Evolutionary conservation across 2,329 filamentous ascomycete genomes (phyloP), one percentile per base, ranked within the genome.

Genomic region (Aspergillus sp.): DNA sequence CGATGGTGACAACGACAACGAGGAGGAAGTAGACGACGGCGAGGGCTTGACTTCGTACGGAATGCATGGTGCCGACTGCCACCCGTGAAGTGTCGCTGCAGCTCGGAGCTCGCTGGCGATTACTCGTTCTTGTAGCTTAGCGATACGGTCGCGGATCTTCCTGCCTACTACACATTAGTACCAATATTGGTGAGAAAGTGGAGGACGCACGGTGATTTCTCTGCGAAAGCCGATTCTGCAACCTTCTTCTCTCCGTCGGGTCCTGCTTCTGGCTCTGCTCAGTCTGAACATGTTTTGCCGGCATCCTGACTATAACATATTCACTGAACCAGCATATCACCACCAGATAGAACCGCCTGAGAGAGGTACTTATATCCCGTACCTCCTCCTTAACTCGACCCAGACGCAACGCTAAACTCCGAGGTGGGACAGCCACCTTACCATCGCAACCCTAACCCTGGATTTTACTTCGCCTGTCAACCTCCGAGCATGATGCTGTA

Each of bases 41-140:
- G 65, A 57, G 4, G 67, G 57, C 0, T 62, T 53, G 4, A 67
- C 62, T 34, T 67, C 51, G 5, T 60, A 63, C 4, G 64, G 52
- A 17, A 60, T 60, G 19, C 53, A 41, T 67, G 70, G 25, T 6
- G 53, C 52, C 4, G 58, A 47, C 17, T 71, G 67, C 73, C 72
- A 75, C 23, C 71, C 68, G 41, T 72, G 69, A 2, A 73, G 57
- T 23, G 60, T 68, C 3, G 73, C 72, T 1, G 70, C 69, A 1
- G 72, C 73, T 53, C 70, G 64, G 1, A 75, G 68, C 52, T 75
- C 73, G 54, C 72, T 75, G 7, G 72, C 73, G 11, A 75, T 72
- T 5, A 75, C 73, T 2, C 72, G 72, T 41, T 75, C 73, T 60
- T 75, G 73, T 2, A 75, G 69, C 54, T 75, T 75, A 19, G 73